Percentiles rank a stretch among this genome's conserved stretches.
These are phyloP conservation scores for Vigna mungo DNA, from an alignment of 306 rosid species.

Conservation along the genomic window DNA sequence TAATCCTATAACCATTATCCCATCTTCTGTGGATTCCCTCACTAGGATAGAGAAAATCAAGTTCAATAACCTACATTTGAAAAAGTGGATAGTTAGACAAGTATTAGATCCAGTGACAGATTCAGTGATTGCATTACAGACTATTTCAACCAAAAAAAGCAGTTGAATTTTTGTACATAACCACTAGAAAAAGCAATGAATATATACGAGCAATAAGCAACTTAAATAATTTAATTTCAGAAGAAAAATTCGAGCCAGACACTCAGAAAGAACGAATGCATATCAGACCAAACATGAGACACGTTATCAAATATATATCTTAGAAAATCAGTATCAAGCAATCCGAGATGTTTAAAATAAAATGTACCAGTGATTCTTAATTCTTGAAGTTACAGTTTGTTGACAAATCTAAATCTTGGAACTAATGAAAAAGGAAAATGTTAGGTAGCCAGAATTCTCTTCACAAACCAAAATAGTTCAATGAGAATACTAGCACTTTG, in stretches of 20 bases:
- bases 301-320: neutral
- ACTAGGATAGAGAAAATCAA: conserved; percentile 96
- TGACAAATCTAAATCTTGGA: neutral
- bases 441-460: neutral
- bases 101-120: neutral
- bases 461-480: conserved; percentile 7
- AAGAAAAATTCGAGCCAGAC: too few relatives aligned
- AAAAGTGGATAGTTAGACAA: neutral
- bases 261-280: neutral
- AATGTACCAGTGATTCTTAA: neutral
- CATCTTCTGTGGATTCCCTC: conserved; percentile 96
- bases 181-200: neutral
- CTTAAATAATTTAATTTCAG: neutral
- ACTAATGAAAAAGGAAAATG: neutral
- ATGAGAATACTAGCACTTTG: neutral
- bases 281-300: conserved; percentile 22
- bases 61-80: conserved; percentile 80
- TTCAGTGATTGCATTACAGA: neutral
- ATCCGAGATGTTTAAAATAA: neutral
- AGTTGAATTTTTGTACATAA: neutral
- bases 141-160: neutral
- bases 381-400: neutral
- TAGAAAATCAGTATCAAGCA: conserved; percentile 1
- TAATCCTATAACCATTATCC: conserved; percentile 88
- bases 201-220: neutral